These are phyloP conservation scores for Hypoxylon sp. DNA, from an alignment of 2,329 filamentous ascomycete species.

Conservation along the genomic window DNA sequence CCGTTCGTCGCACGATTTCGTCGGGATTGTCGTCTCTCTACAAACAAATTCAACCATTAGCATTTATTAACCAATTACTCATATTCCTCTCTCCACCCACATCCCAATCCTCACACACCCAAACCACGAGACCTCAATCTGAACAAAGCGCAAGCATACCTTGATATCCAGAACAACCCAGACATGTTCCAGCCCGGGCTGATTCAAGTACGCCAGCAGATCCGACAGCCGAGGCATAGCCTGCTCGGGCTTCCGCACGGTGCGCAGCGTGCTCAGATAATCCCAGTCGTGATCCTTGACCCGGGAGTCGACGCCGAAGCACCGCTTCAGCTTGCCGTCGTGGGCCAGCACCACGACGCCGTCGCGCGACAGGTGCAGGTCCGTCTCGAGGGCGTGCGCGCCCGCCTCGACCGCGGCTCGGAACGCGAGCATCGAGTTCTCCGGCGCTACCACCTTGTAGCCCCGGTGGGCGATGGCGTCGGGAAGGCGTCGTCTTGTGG, in stretches of 20 bases:
- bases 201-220: conserved; percentile 74
- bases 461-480: conserved; percentile 82
- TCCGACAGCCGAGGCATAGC: conserved; percentile 78
- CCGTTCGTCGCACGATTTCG: conserved; percentile 74
- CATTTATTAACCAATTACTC: background rate
- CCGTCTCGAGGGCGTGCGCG: conserved; percentile 85
- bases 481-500: conserved; percentile 53
- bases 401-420: conserved; percentile 75
- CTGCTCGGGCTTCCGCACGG: conserved; percentile 71
- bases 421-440: conserved; percentile 88
- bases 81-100: background rate
- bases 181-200: conserved; percentile 70
- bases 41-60: conserved; percentile 1
- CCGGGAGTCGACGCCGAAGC: conserved; percentile 77
- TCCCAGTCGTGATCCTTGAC: conserved; percentile 81
- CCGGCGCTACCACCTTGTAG: conserved; percentile 79
- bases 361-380: conserved; percentile 84
- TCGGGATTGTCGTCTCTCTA: conserved; percentile 75
- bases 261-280: conserved; percentile 74
- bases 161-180: conserved; percentile 94
- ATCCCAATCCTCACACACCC: background rate
- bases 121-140: no score
- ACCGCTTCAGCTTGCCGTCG: conserved; percentile 80
- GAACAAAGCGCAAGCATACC: no score
- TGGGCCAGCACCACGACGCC: conserved; percentile 86